phyloP scores from a whole-genome alignment of 2,329 filamentous ascomycete species.

The Botrytis byssoidea region DNA sequence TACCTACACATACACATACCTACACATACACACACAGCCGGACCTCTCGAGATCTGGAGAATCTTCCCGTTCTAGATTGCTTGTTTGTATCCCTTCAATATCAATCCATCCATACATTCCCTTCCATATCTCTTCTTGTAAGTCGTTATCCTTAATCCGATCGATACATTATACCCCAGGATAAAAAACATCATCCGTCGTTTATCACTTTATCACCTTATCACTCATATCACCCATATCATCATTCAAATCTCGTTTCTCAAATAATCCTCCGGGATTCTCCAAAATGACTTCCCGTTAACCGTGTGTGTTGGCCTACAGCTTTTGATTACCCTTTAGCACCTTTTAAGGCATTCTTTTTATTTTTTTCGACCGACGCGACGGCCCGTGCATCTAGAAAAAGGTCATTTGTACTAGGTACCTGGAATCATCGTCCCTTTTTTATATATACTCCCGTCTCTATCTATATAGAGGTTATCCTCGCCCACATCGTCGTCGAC shows the following conservation, averaged over 20 bases:
- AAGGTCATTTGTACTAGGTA: conserved; percentile 15
- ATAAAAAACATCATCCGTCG: not conserved
- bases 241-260: conserved; percentile 5
- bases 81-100: not conserved
- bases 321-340: not conserved
- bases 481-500: conserved; percentile 7
- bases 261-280: conserved; percentile 8
- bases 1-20: too few relatives aligned
- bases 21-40: conserved; percentile 15
- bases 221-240: not conserved
- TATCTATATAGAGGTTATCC: conserved; percentile 7
- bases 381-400: conserved; percentile 16
- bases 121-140: not conserved
- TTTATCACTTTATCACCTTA: not conserved
- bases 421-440: not conserved
- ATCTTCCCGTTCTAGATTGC: conserved; percentile 12
- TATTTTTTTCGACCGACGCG: not conserved
- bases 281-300: conserved; percentile 14
- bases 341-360: conserved; percentile 12
- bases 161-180: not conserved
- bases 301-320: not conserved
- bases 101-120: not conserved
- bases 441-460: not conserved
- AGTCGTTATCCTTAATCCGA: conserved; percentile 6
- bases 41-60: not conserved